A percentile compares a stretch with the other conserved stretches of the same genome.
Evolutionary conservation across 495 filamentous ascomycete species (phyloP).

Genomic region (Neurospora cerealis): DNA sequence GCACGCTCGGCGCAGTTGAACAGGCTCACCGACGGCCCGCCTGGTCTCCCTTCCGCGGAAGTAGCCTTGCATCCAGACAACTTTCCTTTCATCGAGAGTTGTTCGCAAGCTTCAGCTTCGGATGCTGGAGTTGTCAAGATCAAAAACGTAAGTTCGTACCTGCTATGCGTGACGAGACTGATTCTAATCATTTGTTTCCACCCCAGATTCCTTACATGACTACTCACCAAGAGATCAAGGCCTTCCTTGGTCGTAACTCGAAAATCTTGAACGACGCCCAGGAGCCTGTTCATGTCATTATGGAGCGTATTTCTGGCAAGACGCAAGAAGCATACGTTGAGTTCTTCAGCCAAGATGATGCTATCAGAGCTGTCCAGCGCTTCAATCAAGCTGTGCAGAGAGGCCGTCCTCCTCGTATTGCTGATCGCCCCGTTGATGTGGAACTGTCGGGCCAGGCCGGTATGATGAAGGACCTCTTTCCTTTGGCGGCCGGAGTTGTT

Average conservation of each 20-base stretch:
- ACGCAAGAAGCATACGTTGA: constrained; percentile 71
- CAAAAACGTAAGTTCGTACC: constrained; percentile 20
- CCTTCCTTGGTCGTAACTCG: constrained; percentile 60
- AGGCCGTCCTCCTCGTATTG: constrained; percentile 46
- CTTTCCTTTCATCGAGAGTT: constrained; percentile 35
- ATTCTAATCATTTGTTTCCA: background rate
- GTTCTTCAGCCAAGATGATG: constrained; percentile 45
- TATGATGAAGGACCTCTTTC: constrained; percentile 60
- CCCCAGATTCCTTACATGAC: constrained; percentile 58
- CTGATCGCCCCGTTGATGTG: constrained; percentile 54
- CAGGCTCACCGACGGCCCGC: constrained; percentile 9
- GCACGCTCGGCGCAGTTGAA: constrained; percentile 22
- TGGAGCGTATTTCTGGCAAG: constrained; percentile 70
- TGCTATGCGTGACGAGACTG: background rate
- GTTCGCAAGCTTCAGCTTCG: constrained; percentile 3
- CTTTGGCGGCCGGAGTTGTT: constrained; percentile 49
- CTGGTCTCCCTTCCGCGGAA: constrained; percentile 18
- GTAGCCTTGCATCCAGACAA: constrained; percentile 22
- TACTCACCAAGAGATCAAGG: constrained; percentile 55
- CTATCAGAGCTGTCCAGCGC: constrained; percentile 40
- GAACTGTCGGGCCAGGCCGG: constrained; percentile 47
- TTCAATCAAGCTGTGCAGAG: constrained; percentile 21
- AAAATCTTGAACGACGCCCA: constrained; percentile 45
- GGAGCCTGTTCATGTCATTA: constrained; percentile 68
- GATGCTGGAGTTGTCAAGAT: constrained; percentile 24